phyloP scores from a whole-genome alignment of 2,329 filamentous ascomycete genomes.

The Nothopassalora personata region DNA sequence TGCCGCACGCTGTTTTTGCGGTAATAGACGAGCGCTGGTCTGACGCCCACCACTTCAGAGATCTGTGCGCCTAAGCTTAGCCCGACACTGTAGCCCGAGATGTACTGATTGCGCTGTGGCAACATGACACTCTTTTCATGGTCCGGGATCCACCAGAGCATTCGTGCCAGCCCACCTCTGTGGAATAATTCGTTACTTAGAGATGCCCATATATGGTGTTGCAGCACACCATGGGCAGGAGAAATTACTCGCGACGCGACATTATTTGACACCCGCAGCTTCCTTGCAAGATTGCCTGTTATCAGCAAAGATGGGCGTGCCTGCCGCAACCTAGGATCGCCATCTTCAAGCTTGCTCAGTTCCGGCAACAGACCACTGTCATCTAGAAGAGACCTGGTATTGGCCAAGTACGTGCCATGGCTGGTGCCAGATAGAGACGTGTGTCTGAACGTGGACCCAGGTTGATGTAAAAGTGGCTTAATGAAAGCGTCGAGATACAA shows the following conservation, averaged over 20 bases:
- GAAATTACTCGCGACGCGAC: neutral
- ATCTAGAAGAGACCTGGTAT: conserved; percentile 50
- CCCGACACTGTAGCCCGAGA: neutral
- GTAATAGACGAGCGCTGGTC: neutral
- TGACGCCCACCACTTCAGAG: conserved; percentile 34
- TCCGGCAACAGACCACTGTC: conserved; percentile 44
- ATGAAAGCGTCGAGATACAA: conserved; percentile 58
- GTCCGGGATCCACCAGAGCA: conserved; percentile 67
- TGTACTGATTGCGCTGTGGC: conserved; percentile 43
- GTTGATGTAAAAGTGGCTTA: conserved; percentile 36
- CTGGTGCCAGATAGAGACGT: conserved; percentile 27
- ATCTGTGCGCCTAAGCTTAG: conserved; percentile 57
- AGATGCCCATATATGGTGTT: conserved; percentile 56
- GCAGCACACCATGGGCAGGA: conserved; percentile 45
- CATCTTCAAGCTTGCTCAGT: neutral
- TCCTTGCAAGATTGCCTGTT: conserved; percentile 34
- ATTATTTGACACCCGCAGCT: neutral
- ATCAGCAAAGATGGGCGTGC: conserved; percentile 68
- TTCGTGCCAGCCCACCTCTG: conserved; percentile 69
- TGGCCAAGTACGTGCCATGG: conserved; percentile 19
- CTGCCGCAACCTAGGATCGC: conserved; percentile 39
- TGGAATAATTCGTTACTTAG: conserved; percentile 52
- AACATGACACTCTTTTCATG: conserved; percentile 56
- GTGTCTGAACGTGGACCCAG: conserved; percentile 47
- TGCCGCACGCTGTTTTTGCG: neutral